A percentile compares a stretch with the other conserved stretches of the same genome.
These are phyloP conservation scores for Jackrogersella multiformis DNA, from an alignment of 495 filamentous ascomycete species.

Conservation along the genomic window DNA sequence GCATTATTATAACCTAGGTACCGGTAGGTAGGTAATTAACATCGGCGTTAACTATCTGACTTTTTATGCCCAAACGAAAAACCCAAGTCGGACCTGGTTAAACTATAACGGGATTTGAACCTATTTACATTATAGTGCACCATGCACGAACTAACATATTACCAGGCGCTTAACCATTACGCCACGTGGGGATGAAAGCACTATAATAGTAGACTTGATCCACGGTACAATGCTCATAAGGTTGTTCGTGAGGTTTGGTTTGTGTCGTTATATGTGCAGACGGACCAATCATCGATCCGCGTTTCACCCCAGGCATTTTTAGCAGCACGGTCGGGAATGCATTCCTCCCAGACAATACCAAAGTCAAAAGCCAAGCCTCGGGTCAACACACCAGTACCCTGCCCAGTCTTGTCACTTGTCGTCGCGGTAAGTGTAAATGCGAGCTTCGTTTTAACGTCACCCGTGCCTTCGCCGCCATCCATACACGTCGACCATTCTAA, in stretches of 20 bases:
- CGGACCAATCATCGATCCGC: slow-evolving; percentile 32
- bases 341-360: slow-evolving; percentile 33
- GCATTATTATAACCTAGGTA: no score
- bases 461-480: slow-evolving; percentile 35
- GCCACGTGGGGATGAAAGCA: no score
- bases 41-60: no score
- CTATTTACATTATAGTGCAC: no score
- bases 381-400: slow-evolving; percentile 24
- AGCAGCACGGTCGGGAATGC: slow-evolving; percentile 10
- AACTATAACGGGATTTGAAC: no score
- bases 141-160: no score
- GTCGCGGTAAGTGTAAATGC: slow-evolving; percentile 24
- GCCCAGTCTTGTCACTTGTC: slow-evolving; percentile 33
- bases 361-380: slow-evolving; percentile 33
- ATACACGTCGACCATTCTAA: slow-evolving; percentile 38
- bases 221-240: slow-evolving; percentile 7
- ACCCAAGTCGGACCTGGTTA: no score
- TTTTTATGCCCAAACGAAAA: no score
- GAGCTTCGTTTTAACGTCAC: slow-evolving; percentile 38
- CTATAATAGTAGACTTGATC: neutral
- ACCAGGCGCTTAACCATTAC: no score
- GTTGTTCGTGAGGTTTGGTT: slow-evolving; percentile 14
- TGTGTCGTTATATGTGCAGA: slow-evolving; percentile 29
- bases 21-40: no score
- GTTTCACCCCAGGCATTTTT: slow-evolving; percentile 35